Base-by-base conservation (phyloP, 208 protist genomes). In the Strigomonas galati region DNA sequence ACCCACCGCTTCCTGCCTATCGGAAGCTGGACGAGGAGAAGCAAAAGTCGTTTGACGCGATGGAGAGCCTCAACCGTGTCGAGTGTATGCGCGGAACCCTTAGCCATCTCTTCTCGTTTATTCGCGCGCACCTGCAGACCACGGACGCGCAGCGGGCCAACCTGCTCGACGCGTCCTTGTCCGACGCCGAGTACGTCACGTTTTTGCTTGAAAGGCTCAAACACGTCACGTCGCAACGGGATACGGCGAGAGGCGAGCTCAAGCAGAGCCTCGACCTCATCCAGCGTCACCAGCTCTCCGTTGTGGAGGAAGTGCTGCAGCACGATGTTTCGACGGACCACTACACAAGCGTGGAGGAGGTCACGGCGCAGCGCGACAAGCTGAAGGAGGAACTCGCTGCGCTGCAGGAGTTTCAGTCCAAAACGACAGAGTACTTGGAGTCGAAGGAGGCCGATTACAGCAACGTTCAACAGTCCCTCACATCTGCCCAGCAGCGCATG, bases 291-390 rank as follows among this genome's bases (percentile, higher is more conserved):
- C 79, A 87, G 53, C 71, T 95, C 10, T 76, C 78, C 10, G 74
- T 88, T 21, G 72, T 91, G 32, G 85, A 93, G 70, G 75, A 79
- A 21, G 82, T 79, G 23, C 52, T 90, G 52, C 82, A 87, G 78
- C 85, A 92, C 49, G 81, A 91, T 5, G 78, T 90, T 0, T 69
- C 82, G 2, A 79, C 80, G 19, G 84, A 89, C 62, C 78, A 92
- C 67, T 74, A 81, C 1, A 46, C 91, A 43, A 82, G 87, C 56
- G 80, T 81, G 21, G 82, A 76, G 0, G 89, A 95, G 70, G 85
- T 84, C 1, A 67, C 76, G 19, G 81, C 89, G 68, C 76, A 84
- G 37, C 84, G 91, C 28, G 71, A 81, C 2, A 61, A 70, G 32
- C 69, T 93, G 40, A 76, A 72, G 15, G 81, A 78, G 19, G 57